A percentile compares a stretch with the other conserved stretches of the same genome.
Conservation (phyloP, 495 filamentous ascomycete genomes). For the Podospora fimiseda region DNA sequence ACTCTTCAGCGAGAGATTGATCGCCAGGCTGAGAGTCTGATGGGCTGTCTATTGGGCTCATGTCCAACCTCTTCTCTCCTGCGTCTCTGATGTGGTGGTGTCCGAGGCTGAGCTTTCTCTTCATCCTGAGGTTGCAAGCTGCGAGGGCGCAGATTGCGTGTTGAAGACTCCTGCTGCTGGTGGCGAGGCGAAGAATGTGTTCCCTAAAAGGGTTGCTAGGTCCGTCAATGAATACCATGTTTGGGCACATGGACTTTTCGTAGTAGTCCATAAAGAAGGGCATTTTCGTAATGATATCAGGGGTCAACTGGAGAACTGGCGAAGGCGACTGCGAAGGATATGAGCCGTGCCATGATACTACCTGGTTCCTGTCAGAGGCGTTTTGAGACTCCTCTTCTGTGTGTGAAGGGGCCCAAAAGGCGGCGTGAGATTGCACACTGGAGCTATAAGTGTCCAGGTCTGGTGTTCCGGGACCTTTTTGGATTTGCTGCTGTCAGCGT, state of each 20-base stretch:
- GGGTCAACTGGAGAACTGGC: constrained; percentile 34
- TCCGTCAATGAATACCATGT: constrained; percentile 85
- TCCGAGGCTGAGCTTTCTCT: constrained; percentile 47
- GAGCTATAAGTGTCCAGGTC: constrained; percentile 43
- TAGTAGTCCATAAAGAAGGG: constrained; percentile 68
- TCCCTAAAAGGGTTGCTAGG: constrained; percentile 78
- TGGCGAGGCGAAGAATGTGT: constrained; percentile 73
- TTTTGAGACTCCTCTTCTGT: constrained; percentile 38
- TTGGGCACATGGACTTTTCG: constrained; percentile 82
- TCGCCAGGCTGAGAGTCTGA: constrained; percentile 38
- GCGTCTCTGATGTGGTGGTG: constrained; percentile 41
- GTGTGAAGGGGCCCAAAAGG: constrained; percentile 38
- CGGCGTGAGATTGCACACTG: constrained; percentile 36
- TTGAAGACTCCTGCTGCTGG: constrained; percentile 72
- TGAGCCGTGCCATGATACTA: constrained; percentile 17
- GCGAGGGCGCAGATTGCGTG: constrained; percentile 89
- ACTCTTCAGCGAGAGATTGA: constrained; percentile 62
- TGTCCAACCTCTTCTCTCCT: constrained; percentile 29
- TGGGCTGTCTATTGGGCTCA: constrained; percentile 29
- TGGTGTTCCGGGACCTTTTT: constrained; percentile 33
- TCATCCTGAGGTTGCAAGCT: constrained; percentile 72
- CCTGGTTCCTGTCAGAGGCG: constrained; percentile 18
- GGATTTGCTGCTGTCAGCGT: constrained; percentile 5
- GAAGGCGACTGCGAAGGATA: constrained; percentile 24
- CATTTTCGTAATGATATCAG: constrained; percentile 51